Conservation (phyloP, 495 filamentous ascomycete species). For the Xanthoparmelia taractica region DNA sequence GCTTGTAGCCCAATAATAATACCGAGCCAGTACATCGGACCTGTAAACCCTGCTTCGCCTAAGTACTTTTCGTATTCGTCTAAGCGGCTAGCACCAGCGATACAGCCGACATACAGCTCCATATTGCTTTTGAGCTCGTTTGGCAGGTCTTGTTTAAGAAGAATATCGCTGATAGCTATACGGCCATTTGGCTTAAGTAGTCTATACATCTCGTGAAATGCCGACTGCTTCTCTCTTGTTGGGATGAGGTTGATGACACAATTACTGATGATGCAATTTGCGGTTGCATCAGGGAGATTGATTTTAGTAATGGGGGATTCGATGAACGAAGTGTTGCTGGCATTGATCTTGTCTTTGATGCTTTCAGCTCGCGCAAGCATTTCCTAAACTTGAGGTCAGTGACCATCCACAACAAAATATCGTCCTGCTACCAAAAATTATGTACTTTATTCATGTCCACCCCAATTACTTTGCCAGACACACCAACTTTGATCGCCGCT, state of each 20-base stretch:
- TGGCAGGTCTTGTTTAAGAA: conserved; percentile 47
- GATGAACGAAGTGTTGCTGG: conserved; percentile 45
- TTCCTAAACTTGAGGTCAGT: too few species aligned
- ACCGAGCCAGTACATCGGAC: conserved; percentile 28
- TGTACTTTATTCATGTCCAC: conserved; percentile 62
- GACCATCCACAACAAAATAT: too few species aligned
- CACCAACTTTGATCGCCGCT: conserved; percentile 50
- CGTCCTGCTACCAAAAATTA: too few species aligned
- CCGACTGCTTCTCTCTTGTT: conserved; percentile 44
- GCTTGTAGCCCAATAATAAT: background rate
- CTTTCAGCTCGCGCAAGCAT: conserved; percentile 48
- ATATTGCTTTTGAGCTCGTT: conserved; percentile 41
- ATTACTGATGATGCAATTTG: conserved; percentile 56
- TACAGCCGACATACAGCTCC: conserved; percentile 52
- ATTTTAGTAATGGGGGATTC: conserved; percentile 48
- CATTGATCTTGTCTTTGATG: conserved; percentile 36
- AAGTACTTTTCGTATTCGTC: conserved; percentile 51
- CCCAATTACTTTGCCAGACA: conserved; percentile 48
- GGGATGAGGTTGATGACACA: conserved; percentile 63
- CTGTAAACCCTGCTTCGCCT: conserved; percentile 45
- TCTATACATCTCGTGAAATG: conserved; percentile 55
- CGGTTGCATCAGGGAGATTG: conserved; percentile 35
- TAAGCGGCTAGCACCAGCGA: conserved; percentile 50
- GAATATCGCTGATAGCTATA: conserved; percentile 58
- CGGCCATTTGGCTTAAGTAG: conserved; percentile 54